Evolutionary conservation across 169 alveolate genomes (phyloP).

Genomic region (Plasmodium reichenowi): DNA sequence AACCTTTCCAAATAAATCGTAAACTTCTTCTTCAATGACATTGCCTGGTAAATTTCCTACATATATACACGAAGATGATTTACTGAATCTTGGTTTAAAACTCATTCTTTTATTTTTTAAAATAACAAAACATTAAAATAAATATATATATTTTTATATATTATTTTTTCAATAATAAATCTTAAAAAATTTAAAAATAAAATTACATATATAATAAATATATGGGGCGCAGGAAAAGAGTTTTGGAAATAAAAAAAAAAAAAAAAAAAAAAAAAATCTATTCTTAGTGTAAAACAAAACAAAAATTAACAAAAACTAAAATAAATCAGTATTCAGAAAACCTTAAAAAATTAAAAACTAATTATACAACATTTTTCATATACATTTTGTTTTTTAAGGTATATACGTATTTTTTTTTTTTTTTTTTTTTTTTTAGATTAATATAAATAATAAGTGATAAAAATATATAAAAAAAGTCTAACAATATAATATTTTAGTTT

Average conservation of each 20-base stretch:
- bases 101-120: slow-evolving; percentile 73
- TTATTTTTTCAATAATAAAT: slow-evolving; percentile 15
- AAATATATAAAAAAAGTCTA: slow-evolving; percentile 38
- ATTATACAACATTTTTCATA: slow-evolving; percentile 43
- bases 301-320: slow-evolving; percentile 38
- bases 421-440: slow-evolving; percentile 26
- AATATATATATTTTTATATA: slow-evolving; percentile 11
- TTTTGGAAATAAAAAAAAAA: neutral
- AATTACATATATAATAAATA: slow-evolving; percentile 12
- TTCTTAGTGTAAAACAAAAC: slow-evolving; percentile 55
- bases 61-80: slow-evolving; percentile 79
- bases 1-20: slow-evolving; percentile 81
- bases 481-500: slow-evolving; percentile 12
- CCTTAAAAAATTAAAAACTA: slow-evolving; percentile 28
- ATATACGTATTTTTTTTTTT: slow-evolving; percentile 9
- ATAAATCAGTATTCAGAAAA: slow-evolving; percentile 7
- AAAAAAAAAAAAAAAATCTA: slow-evolving; percentile 19
- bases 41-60: slow-evolving; percentile 84
- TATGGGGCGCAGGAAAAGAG: neutral
- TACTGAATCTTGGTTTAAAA: slow-evolving; percentile 78
- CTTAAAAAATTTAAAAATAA: slow-evolving; percentile 28
- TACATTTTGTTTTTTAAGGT: slow-evolving; percentile 23
- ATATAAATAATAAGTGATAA: slow-evolving; percentile 4
- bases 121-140: slow-evolving; percentile 48
- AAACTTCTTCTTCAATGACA: slow-evolving; percentile 80